Evolutionary conservation across 192 early-diverging fungal genomes (phyloP).

Genomic region (Radiomyces spectabilis): DNA sequence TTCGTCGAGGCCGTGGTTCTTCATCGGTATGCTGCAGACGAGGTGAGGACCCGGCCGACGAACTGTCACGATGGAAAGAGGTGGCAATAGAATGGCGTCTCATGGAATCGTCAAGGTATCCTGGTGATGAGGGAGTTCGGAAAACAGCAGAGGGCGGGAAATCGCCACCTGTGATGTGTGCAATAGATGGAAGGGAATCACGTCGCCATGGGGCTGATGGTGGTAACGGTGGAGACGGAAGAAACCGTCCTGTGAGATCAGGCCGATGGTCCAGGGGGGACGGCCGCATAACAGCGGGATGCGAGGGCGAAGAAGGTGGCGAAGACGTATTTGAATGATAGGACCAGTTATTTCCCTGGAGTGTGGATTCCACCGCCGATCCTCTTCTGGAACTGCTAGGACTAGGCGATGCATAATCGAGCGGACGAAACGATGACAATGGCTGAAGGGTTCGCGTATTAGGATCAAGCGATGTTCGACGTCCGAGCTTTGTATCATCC

Average conservation of each 20-base stretch:
- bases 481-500: background rate
- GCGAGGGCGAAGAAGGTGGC: conserved; percentile 1
- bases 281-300: conserved; percentile 3
- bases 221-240: conserved; percentile 10
- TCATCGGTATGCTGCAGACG: background rate
- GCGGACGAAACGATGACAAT: background rate
- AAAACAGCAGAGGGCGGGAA: conserved; percentile 4
- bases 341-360: no score
- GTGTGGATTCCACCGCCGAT: background rate
- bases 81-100: conserved; percentile 25
- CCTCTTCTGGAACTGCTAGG: conserved; percentile 4
- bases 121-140: background rate
- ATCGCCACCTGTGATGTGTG: conserved; percentile 18
- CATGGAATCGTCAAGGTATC: background rate
- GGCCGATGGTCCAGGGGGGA: conserved; percentile 29
- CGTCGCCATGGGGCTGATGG: conserved; percentile 21
- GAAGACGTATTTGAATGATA: background rate
- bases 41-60: no score
- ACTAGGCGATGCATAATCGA: background rate
- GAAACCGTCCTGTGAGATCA: conserved; percentile 25
- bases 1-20: background rate
- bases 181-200: conserved; percentile 39
- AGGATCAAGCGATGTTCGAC: background rate
- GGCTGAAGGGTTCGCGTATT: background rate
- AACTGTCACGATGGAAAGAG: no score